Evolutionary conservation across 306 rosid genomes (phyloP).

Genomic region (Gastrolobium bilobum): DNA sequence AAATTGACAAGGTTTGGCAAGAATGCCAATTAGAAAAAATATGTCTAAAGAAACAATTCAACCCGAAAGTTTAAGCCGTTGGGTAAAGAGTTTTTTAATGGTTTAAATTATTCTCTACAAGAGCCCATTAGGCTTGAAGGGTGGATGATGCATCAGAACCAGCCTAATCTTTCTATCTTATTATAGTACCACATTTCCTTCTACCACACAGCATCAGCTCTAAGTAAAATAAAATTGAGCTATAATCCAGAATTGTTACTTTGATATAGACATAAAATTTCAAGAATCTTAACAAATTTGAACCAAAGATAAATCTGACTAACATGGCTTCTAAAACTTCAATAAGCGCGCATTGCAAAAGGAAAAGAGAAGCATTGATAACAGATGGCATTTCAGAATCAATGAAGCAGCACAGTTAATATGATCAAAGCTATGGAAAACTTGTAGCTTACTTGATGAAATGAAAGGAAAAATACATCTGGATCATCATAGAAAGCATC

Average conservation of each 20-base stretch:
- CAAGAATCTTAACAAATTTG: constrained; percentile 6
- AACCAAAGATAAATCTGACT: neutral
- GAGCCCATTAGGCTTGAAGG: no score
- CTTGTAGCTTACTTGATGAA: constrained; percentile 84
- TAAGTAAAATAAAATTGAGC: constrained; percentile 8
- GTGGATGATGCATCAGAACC: no score
- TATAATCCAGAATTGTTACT: neutral
- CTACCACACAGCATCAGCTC: constrained; percentile 13
- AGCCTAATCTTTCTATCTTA: neutral
- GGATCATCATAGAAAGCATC: constrained; percentile 95
- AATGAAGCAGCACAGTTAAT: constrained; percentile 24
- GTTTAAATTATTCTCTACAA: no score
- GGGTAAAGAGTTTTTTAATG: no score
- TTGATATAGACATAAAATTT: neutral
- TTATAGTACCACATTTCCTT: constrained; percentile 7
- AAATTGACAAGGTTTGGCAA: no score
- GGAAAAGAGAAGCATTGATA: constrained; percentile 14
- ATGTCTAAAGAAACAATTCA: no score
- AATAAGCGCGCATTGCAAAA: constrained; percentile 1
- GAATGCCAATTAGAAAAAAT: no score
- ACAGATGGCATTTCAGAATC: constrained; percentile 36
- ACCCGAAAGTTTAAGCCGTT: no score
- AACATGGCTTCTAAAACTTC: constrained; percentile 13
- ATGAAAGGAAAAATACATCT: constrained; percentile 86
- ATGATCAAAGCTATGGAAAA: constrained; percentile 26